Conservation (phyloP, 176 grass and related monocot genomes). For the Poa annua region DNA sequence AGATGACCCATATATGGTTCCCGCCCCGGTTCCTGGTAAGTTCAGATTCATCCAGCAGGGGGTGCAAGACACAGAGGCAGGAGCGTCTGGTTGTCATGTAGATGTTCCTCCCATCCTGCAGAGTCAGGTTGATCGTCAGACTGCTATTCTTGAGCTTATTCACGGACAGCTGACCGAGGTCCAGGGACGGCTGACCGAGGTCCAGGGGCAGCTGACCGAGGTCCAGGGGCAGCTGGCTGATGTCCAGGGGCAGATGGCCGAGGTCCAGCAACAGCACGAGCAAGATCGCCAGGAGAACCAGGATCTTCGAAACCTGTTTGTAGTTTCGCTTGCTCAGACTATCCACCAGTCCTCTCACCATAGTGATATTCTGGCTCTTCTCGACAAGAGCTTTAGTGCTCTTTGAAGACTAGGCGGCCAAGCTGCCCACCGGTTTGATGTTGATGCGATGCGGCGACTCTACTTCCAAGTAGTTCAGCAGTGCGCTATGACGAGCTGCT, state of each 20-base stretch:
- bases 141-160: background rate
- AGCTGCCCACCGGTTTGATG: background rate
- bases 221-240: no score
- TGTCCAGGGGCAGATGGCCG: no score
- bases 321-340: background rate
- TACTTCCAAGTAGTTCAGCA: background rate
- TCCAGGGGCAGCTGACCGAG: no score
- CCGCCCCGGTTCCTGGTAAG: background rate
- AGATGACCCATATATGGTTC: background rate
- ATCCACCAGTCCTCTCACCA: background rate
- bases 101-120: constrained; percentile 1
- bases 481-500: background rate
- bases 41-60: constrained; percentile 11
- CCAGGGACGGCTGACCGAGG: no score
- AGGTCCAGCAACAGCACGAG: background rate
- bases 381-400: background rate
- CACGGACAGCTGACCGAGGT: background rate
- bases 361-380: constrained; percentile 5
- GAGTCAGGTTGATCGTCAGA: background rate
- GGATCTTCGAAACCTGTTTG: background rate
- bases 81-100: background rate
- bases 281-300: background rate
- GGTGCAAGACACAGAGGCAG: background rate
- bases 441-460: background rate
- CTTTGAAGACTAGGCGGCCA: background rate